A percentile compares a stretch with the other conserved stretches of the same genome.
Conservation (phyloP, 2,329 filamentous ascomycete species). For the Emydomyces testavorans region DNA sequence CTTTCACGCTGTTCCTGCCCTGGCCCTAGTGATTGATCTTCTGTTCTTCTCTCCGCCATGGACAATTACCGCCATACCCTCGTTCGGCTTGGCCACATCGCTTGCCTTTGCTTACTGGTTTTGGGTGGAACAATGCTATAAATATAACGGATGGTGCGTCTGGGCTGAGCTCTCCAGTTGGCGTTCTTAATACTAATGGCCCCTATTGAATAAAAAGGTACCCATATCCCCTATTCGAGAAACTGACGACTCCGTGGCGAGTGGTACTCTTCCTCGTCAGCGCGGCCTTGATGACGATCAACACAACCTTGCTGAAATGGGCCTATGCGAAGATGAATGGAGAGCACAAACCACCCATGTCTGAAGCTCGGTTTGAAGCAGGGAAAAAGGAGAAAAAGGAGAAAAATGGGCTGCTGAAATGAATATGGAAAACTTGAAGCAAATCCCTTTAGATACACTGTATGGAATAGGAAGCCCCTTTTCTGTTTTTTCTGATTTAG, state of each 20-base stretch:
- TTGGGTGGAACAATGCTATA: conserved; percentile 52
- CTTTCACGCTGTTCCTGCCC: conserved; percentile 43
- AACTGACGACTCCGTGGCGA: conserved; percentile 55
- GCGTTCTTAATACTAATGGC: conserved; percentile 5
- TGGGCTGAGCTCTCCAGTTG: conserved; percentile 19
- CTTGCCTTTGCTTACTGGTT: conserved; percentile 52
- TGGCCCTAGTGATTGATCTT: conserved; percentile 45
- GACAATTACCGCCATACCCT: conserved; percentile 43
- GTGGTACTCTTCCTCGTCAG: conserved; percentile 57
- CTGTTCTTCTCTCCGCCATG: conserved; percentile 51
- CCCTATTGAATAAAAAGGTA: conserved; percentile 47
- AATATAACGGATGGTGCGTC: conserved; percentile 49
- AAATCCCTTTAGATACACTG: too few species aligned
- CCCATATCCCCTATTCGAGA: conserved; percentile 72
- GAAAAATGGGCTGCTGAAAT: background rate
- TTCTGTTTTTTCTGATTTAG: too few species aligned
- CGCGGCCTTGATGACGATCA: conserved; percentile 59
- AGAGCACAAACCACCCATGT: background rate
- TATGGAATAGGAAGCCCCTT: too few species aligned
- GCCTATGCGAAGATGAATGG: conserved; percentile 48
- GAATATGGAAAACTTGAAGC: too few species aligned
- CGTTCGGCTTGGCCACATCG: conserved; percentile 38
- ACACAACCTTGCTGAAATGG: conserved; percentile 57
- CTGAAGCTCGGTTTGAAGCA: background rate
- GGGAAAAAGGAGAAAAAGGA: background rate